A percentile compares a stretch with the other conserved stretches of the same genome.
Conservation (phyloP, 2,329 filamentous ascomycete species). For the Venturia nashicola region DNA sequence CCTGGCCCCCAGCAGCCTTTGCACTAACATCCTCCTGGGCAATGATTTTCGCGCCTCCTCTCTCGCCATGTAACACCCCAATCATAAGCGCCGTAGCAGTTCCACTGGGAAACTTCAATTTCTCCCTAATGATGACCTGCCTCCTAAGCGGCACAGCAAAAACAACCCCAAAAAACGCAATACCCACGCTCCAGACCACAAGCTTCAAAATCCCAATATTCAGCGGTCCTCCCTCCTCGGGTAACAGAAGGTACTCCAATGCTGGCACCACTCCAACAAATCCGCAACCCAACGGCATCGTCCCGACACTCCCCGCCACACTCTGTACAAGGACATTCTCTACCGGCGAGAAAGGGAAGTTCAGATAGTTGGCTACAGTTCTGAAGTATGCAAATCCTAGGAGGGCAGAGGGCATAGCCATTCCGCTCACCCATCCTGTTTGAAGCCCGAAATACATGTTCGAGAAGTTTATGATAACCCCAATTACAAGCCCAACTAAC, state of each 20-base stretch:
- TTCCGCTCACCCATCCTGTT: conserved; percentile 71
- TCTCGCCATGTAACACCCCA: conserved; percentile 65
- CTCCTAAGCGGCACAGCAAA: conserved; percentile 85
- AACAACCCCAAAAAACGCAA: conserved; percentile 93
- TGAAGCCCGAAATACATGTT: conserved; percentile 99
- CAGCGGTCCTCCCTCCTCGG: conserved; percentile 68
- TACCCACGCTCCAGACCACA: conserved; percentile 79
- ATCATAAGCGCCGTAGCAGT: conserved; percentile 94
- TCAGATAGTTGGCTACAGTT: conserved; percentile 56
- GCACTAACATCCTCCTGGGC: conserved; percentile 9
- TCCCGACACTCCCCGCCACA: conserved; percentile 87
- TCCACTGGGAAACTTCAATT: conserved; percentile 86
- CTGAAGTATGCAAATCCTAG: conserved; percentile 95
- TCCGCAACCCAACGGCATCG: conserved; percentile 90
- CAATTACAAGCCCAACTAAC: conserved; percentile 67
- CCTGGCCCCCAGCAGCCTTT: background rate
- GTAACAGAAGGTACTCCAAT: conserved; percentile 69
- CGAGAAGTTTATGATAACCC: conserved; percentile 84
- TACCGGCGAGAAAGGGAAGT: conserved; percentile 77
- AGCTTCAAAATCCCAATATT: conserved; percentile 62
- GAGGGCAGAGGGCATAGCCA: conserved; percentile 93
- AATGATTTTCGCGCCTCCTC: conserved; percentile 19
- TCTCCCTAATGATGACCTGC: conserved; percentile 87
- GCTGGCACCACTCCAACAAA: conserved; percentile 93
- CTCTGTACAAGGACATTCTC: conserved; percentile 97